Conservation (phyloP, 768 basidiomycete genomes). For the Collybiopsis confluens region DNA sequence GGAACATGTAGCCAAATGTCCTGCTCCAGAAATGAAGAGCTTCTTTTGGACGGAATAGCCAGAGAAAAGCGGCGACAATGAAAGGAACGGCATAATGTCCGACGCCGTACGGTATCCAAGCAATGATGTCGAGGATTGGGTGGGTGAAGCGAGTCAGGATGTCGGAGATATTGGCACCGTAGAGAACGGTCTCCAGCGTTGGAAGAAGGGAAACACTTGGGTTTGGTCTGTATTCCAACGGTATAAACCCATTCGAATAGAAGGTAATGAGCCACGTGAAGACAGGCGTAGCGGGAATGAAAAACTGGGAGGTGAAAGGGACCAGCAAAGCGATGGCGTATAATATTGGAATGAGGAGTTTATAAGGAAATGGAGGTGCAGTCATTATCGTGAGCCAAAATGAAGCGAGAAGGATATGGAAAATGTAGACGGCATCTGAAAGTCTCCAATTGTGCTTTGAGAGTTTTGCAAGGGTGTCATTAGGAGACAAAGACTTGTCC, state of each 20-base stretch:
- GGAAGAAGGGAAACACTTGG: slow-evolving; percentile 93
- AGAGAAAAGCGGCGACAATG: slow-evolving; percentile 78
- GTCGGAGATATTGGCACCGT: slow-evolving; percentile 97
- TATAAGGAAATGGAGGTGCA: slow-evolving; percentile 63
- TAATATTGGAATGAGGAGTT: slow-evolving; percentile 71
- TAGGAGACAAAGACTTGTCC: slow-evolving; percentile 74
- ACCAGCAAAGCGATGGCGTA: slow-evolving; percentile 69
- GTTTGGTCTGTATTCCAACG: slow-evolving; percentile 65
- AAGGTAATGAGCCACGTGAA: slow-evolving; percentile 84
- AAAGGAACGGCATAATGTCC: slow-evolving; percentile 87
- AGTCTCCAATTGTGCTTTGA: slow-evolving; percentile 50
- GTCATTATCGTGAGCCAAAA: slow-evolving; percentile 78
- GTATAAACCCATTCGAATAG: slow-evolving; percentile 86
- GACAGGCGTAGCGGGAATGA: slow-evolving; percentile 83
- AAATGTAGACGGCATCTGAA: slow-evolving; percentile 58
- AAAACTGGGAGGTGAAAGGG: slow-evolving; percentile 87
- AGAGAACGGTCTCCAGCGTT: slow-evolving; percentile 90
- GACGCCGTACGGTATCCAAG: slow-evolving; percentile 97
- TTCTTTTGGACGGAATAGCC: slow-evolving; percentile 84
- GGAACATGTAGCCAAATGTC: slow-evolving; percentile 91
- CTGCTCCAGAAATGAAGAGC: slow-evolving; percentile 80
- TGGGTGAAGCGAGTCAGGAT: slow-evolving; percentile 94
- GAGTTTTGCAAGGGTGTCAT: slow-evolving; percentile 58
- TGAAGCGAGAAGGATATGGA: slow-evolving; percentile 56
- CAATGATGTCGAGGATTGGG: slow-evolving; percentile 85